These are phyloP conservation scores for Quercus lobata DNA, from an alignment of 331 rosid genomes.

Conservation along the genomic window DNA sequence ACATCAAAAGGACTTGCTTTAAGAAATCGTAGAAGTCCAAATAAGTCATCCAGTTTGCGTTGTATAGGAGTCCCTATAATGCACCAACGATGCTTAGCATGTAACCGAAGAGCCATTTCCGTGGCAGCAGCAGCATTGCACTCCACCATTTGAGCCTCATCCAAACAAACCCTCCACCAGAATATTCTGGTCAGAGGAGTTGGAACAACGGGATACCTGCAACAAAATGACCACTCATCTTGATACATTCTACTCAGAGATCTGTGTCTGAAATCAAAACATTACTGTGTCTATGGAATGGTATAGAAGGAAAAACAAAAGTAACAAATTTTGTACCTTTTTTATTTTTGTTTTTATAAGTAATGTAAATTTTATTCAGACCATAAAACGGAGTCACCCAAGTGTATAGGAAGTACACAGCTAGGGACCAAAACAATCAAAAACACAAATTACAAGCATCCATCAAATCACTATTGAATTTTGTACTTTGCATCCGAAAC, in stretches of 20 bases:
- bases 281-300: background rate
- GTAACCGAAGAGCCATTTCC: constrained; percentile 86
- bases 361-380: too few species aligned
- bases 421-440: too few species aligned
- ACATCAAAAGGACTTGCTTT: constrained; percentile 75
- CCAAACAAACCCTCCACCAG: constrained; percentile 99
- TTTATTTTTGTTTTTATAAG: too few species aligned
- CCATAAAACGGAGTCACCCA: too few species aligned
- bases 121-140: constrained; percentile 77
- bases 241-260: constrained; percentile 4
- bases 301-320: background rate
- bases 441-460: too few species aligned
- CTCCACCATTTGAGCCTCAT: constrained; percentile 99
- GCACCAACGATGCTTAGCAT: constrained; percentile 87
- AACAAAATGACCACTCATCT: constrained; percentile 11
- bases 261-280: background rate
- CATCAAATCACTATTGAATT: too few species aligned
- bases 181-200: constrained; percentile 85
- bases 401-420: too few species aligned
- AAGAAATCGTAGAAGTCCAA: constrained; percentile 79
- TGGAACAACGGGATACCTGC: constrained; percentile 90
- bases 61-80: constrained; percentile 96
- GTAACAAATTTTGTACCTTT: too few species aligned
- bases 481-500: too few species aligned
- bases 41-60: constrained; percentile 83